These are phyloP conservation scores for Zasmidium angulare DNA, from an alignment of 2,329 filamentous ascomycete genomes.

Conservation along the genomic window DNA sequence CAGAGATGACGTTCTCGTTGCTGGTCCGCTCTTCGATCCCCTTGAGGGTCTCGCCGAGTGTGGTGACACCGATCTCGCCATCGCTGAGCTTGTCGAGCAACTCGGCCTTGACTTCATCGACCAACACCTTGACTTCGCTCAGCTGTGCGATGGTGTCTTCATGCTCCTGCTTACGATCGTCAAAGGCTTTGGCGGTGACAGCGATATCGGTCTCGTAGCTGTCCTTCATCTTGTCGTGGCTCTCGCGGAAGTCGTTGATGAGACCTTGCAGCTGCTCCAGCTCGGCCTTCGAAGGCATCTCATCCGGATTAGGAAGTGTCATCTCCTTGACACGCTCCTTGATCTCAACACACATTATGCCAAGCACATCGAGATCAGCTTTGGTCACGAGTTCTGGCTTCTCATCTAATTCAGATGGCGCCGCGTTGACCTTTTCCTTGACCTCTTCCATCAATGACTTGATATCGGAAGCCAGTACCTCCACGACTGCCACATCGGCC, in stretches of 20 bases:
- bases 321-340: slow-evolving; percentile 76
- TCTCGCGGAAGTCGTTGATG: slow-evolving; percentile 53
- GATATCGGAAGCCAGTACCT: slow-evolving; percentile 76
- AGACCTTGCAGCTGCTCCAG: slow-evolving; percentile 61
- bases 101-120: slow-evolving; percentile 76
- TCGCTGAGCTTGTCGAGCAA: slow-evolving; percentile 75
- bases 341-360: slow-evolving; percentile 79
- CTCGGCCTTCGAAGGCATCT: slow-evolving; percentile 74
- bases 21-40: slow-evolving; percentile 66
- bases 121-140: slow-evolving; percentile 71
- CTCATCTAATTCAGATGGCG: slow-evolving; percentile 48
- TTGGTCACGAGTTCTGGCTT: slow-evolving; percentile 67
- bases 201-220: slow-evolving; percentile 73
- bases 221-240: slow-evolving; percentile 68
- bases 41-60: slow-evolving; percentile 61
- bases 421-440: slow-evolving; percentile 41
- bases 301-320: slow-evolving; percentile 67
- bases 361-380: slow-evolving; percentile 75
- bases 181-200: slow-evolving; percentile 73
- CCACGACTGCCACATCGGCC: slow-evolving; percentile 74
- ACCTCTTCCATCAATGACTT: slow-evolving; percentile 72
- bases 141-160: slow-evolving; percentile 76
- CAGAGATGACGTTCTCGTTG: slow-evolving; percentile 45
- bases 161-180: slow-evolving; percentile 81
- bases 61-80: slow-evolving; percentile 64